These are phyloP conservation scores for Vitis rotundifolia DNA, from an alignment of 164 flowering plant species.

Conservation along the genomic window DNA sequence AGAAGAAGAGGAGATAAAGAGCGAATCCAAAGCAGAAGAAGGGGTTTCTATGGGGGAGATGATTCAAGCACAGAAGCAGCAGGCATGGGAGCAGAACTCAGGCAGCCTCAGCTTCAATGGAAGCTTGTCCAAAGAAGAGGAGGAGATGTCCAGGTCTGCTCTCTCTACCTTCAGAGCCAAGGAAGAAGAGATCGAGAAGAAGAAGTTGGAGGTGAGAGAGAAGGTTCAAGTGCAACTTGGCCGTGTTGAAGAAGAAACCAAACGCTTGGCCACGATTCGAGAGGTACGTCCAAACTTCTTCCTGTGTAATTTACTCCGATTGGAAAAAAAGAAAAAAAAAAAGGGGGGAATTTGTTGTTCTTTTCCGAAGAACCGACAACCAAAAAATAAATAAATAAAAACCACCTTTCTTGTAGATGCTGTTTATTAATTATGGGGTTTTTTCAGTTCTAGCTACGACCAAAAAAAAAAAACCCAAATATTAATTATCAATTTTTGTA, in stretches of 20 bases:
- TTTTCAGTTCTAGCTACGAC: no score
- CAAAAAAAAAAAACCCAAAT: no score
- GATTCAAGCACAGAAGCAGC: constrained; percentile 19
- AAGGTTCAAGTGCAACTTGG: constrained; percentile 52
- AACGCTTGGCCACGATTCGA: constrained; percentile 48
- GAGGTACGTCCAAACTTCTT: constrained; percentile 28
- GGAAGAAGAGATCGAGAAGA: constrained; percentile 64
- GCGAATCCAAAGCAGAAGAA: constrained; percentile 15
- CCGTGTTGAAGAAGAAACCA: constrained; percentile 62
- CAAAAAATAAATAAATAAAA: no score
- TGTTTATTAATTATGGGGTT: no score
- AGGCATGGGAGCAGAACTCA: constrained; percentile 23
- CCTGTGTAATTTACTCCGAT: no score
- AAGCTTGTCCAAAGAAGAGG: constrained; percentile 45
- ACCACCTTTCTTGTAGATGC: no score
- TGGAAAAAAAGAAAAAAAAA: background rate
- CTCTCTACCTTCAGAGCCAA: constrained; percentile 49
- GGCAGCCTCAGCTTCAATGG: constrained; percentile 50
- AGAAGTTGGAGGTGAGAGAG: constrained; percentile 51
- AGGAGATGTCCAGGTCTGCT: constrained; percentile 54
- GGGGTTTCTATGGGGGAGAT: constrained; percentile 10
- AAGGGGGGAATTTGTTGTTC: no score
- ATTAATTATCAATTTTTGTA: no score
- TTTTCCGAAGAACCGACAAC: no score
- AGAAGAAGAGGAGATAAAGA: constrained; percentile 9